phyloP scores from a whole-genome alignment of 2,329 filamentous ascomycete species.

The Phialophora tarda region DNA sequence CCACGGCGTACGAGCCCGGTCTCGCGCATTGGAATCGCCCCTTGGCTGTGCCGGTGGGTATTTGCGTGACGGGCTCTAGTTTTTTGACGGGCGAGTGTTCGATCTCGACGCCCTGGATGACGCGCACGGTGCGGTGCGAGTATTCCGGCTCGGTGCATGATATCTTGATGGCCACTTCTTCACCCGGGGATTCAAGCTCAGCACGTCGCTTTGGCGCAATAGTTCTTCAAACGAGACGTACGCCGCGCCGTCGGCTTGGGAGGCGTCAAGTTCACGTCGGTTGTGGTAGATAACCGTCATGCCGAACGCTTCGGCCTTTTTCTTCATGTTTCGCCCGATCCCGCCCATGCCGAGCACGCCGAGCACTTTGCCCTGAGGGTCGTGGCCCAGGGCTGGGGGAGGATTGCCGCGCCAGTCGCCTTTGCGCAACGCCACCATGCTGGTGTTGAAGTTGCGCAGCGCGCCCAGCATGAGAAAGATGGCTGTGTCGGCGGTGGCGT shows the following conservation, averaged over 20 bases:
- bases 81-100: slow-evolving; percentile 15
- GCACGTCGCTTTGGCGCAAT: slow-evolving; percentile 71
- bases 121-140: slow-evolving; percentile 27
- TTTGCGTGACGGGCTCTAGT: slow-evolving; percentile 16
- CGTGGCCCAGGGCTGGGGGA: slow-evolving; percentile 68
- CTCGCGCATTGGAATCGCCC: slow-evolving; percentile 27
- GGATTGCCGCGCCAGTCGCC: slow-evolving; percentile 70
- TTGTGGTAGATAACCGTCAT: slow-evolving; percentile 43
- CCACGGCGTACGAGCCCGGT: slow-evolving; percentile 26
- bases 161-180: slow-evolving; percentile 28
- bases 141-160: slow-evolving; percentile 34
- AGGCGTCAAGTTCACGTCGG: slow-evolving; percentile 26
- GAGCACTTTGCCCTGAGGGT: slow-evolving; percentile 77
- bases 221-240: slow-evolving; percentile 77
- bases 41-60: slow-evolving; percentile 17
- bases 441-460: slow-evolving; percentile 72
- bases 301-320: slow-evolving; percentile 39
- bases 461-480: slow-evolving; percentile 83
- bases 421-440: slow-evolving; percentile 68
- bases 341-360: slow-evolving; percentile 87
- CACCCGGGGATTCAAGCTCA: slow-evolving; percentile 66
- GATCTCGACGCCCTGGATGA: slow-evolving; percentile 26
- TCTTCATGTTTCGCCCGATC: slow-evolving; percentile 77
- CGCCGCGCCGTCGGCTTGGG: slow-evolving; percentile 59
- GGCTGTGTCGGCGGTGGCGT: slow-evolving; percentile 80